These are phyloP conservation scores for Zangia roseola DNA, from an alignment of 768 basidiomycete species.

Conservation along the genomic window DNA sequence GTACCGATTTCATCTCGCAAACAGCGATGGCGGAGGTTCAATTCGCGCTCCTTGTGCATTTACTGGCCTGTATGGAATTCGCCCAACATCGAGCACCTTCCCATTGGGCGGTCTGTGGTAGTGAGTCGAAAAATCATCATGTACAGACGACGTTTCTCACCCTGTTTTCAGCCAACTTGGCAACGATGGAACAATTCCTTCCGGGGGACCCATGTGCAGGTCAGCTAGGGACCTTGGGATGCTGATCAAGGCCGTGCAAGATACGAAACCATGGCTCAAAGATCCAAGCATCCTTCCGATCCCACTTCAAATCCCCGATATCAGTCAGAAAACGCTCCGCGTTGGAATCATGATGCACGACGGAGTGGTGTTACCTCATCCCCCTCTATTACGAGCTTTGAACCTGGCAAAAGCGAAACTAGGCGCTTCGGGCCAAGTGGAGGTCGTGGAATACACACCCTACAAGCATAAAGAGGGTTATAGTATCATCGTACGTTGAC, in stretches of 20 bases:
- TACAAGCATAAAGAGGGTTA: slow-evolving; percentile 35
- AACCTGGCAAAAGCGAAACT: slow-evolving; percentile 36
- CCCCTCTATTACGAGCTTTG: slow-evolving; percentile 43
- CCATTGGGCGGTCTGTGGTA: slow-evolving; percentile 15
- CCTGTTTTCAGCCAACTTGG: slow-evolving; percentile 22
- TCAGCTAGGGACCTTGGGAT: slow-evolving; percentile 27
- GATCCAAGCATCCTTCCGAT: slow-evolving; percentile 38
- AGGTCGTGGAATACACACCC: slow-evolving; percentile 37
- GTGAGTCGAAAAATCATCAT: slow-evolving; percentile 14
- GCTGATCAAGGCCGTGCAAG: slow-evolving; percentile 22
- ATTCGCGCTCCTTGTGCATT: slow-evolving; percentile 39
- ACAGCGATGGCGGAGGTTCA: slow-evolving; percentile 36
- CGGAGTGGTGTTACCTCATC: slow-evolving; percentile 37
- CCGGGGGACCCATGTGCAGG: slow-evolving; percentile 27
- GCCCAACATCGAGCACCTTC: slow-evolving; percentile 37
- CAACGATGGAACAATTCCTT: slow-evolving; percentile 10
- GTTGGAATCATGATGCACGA: slow-evolving; percentile 36
- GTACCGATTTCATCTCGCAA: background rate
- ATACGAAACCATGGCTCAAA: slow-evolving; percentile 39
- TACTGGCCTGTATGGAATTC: slow-evolving; percentile 40
- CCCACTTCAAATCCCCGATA: slow-evolving; percentile 23
- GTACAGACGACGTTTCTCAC: slow-evolving; percentile 7
- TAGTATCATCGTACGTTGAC: slow-evolving; percentile 29
- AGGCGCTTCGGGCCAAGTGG: slow-evolving; percentile 30
- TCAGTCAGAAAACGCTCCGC: slow-evolving; percentile 27